A percentile compares a stretch with the other conserved stretches of the same genome.
These are phyloP conservation scores for Pelargonium nanum DNA, from an alignment of 345 rosid genomes.

Conservation along the genomic window DNA sequence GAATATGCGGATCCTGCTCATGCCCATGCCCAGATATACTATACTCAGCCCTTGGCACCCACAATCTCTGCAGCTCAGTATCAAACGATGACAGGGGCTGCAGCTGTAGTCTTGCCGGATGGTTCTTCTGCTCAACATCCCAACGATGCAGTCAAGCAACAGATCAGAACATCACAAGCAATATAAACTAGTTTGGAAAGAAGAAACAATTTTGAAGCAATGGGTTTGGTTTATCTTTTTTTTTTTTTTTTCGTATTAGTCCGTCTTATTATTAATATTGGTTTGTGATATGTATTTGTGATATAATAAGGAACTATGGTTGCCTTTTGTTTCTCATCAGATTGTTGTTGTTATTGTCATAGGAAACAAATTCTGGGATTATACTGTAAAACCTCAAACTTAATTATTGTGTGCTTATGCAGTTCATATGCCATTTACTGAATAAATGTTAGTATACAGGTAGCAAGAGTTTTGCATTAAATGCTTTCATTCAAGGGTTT, in stretches of 20 bases:
- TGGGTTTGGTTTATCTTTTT: slow-evolving; percentile 35
- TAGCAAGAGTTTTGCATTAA: slow-evolving; percentile 5
- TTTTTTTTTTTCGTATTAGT: slow-evolving; percentile 21
- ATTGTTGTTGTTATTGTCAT: slow-evolving; percentile 20
- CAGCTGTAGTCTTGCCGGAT: slow-evolving; percentile 12
- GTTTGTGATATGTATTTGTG: slow-evolving; percentile 55
- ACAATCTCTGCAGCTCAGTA: slow-evolving; percentile 62
- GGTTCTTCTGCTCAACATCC: slow-evolving; percentile 12
- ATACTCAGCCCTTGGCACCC: slow-evolving; percentile 63
- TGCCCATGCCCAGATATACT: slow-evolving; percentile 61
- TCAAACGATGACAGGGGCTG: slow-evolving; percentile 54
- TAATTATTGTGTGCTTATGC: slow-evolving; percentile 25
- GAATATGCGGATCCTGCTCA: slow-evolving; percentile 57
- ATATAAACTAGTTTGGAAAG: slow-evolving; percentile 11
- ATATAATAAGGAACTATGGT: slow-evolving; percentile 44
- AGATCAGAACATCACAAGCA: slow-evolving; percentile 14
- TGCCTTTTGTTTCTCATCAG: slow-evolving; percentile 22
- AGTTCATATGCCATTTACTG: slow-evolving; percentile 26
- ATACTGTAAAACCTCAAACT: slow-evolving; percentile 47
- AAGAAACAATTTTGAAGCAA: slow-evolving; percentile 64
- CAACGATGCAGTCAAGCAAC: slow-evolving; percentile 12
- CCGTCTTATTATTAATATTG: slow-evolving; percentile 36
- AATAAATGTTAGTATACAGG: slow-evolving; percentile 13
- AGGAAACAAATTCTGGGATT: slow-evolving; percentile 31
- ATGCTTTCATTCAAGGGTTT: not conserved